phyloP scores from a whole-genome alignment of 1,284 basidiomycete genomes.

The Ceratorhiza oryzae-sativae region DNA sequence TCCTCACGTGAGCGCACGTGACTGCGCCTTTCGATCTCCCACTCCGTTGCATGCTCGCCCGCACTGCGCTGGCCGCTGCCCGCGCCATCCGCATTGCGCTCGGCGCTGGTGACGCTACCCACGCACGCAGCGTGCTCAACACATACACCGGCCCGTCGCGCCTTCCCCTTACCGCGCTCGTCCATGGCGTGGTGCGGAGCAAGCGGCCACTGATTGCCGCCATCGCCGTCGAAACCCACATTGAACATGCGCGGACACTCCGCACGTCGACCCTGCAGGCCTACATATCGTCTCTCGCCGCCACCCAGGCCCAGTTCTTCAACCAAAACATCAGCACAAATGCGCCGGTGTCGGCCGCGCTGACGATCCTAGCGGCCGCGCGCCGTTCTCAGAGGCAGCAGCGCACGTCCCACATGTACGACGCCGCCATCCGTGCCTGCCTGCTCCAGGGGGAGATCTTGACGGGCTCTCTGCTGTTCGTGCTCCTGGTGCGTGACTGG shows the following conservation, averaged over 20 bases:
- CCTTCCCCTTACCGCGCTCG: conserved; percentile 20
- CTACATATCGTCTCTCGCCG: conserved; percentile 15
- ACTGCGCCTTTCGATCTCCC: background rate
- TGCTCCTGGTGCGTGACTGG: conserved; percentile 68
- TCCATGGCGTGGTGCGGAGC: conserved; percentile 25
- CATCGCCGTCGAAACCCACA: conserved; percentile 17
- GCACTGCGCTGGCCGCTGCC: conserved; percentile 26
- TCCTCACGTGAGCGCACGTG: conserved; percentile 16
- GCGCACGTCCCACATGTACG: conserved; percentile 57
- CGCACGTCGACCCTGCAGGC: conserved; percentile 10
- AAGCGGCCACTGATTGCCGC: conserved; percentile 14
- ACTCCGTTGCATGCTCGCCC: conserved; percentile 24
- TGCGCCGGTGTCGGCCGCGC: conserved; percentile 26
- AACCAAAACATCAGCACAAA: conserved; percentile 17
- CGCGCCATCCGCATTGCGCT: conserved; percentile 29
- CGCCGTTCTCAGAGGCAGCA: conserved; percentile 39
- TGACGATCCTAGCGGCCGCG: conserved; percentile 40
- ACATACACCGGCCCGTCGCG: conserved; percentile 23
- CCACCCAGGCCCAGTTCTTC: conserved; percentile 2
- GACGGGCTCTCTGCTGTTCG: conserved; percentile 71
- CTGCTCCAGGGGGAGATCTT: conserved; percentile 78
- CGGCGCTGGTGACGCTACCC: conserved; percentile 9
- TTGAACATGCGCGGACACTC: conserved; percentile 3
- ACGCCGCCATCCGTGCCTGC: conserved; percentile 65
- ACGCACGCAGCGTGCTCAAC: background rate